Evolutionary conservation across 129 eudicot species (phyloP).

Genomic region (Artemisia argyi): DNA sequence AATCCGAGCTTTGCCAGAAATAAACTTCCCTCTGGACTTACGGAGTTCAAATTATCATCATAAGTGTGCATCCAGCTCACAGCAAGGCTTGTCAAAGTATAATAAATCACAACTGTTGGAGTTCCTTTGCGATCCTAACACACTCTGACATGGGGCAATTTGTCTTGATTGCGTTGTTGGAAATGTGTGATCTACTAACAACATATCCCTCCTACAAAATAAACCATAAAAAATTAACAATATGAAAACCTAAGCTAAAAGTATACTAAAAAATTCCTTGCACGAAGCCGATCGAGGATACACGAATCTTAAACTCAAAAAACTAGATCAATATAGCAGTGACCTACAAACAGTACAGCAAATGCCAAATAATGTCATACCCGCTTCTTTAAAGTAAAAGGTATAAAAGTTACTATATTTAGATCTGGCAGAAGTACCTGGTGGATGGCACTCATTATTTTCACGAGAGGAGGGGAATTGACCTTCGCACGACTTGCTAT

Average conservation of each 20-base stretch:
- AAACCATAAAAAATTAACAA: neutral
- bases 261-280: neutral
- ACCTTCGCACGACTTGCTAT: conserved; percentile 83
- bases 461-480: conserved; percentile 59
- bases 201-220: conserved; percentile 67
- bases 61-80: neutral
- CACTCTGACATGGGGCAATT: conserved; percentile 86
- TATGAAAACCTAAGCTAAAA: neutral
- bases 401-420: neutral
- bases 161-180: conserved; percentile 84
- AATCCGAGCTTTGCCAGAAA: neutral
- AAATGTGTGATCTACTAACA: conserved; percentile 79
- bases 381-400: neutral
- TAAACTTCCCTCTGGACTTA: neutral
- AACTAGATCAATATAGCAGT: neutral
- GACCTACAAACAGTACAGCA: neutral
- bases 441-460: conserved; percentile 52
- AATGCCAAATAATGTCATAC: neutral
- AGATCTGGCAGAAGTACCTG: conserved; percentile 43
- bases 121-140: conserved; percentile 61
- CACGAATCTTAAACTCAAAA: too few relatives aligned
- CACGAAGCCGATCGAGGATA: neutral
- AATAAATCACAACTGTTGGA: conserved; percentile 28
- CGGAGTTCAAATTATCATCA: neutral
- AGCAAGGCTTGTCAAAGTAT: neutral